Evolutionary conservation across 129 eudicot species (phyloP).

Genomic region (Oenanthe sinensis): DNA sequence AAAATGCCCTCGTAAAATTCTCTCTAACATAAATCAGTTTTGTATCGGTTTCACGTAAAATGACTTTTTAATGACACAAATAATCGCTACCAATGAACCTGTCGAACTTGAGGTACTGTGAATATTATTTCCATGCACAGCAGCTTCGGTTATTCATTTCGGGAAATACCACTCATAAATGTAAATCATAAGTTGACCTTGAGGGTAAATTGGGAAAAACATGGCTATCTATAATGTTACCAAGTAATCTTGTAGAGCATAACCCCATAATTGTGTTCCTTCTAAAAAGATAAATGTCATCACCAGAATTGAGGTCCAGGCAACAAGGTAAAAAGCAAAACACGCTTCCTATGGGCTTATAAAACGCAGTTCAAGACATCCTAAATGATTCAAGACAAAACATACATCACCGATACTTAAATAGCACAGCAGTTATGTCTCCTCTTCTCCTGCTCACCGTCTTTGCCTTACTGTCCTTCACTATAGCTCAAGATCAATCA

Average conservation of each 20-base stretch:
- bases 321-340: constrained; percentile 21
- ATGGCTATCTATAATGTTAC: constrained; percentile 10
- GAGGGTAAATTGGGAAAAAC: constrained; percentile 9
- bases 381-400: neutral
- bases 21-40: too few species aligned
- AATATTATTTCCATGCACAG: too few species aligned
- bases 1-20: neutral
- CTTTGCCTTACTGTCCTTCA: constrained; percentile 21
- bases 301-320: constrained; percentile 32
- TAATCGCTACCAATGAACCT: neutral
- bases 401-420: neutral
- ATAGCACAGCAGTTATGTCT: constrained; percentile 14
- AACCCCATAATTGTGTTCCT: constrained; percentile 53
- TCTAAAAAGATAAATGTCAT: constrained; percentile 21
- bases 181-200: neutral
- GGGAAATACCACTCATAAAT: neutral
- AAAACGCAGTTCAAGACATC: constrained; percentile 24
- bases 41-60: too few species aligned
- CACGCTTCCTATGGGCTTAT: constrained; percentile 17
- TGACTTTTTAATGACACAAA: neutral
- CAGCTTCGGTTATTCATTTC: neutral
- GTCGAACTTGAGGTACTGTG: neutral
- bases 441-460: constrained; percentile 16
- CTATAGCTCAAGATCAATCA: constrained; percentile 51
- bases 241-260: constrained; percentile 16